These are phyloP conservation scores for Entophlyctis luteolus DNA, from an alignment of 192 early-diverging fungal species.

Conservation along the genomic window DNA sequence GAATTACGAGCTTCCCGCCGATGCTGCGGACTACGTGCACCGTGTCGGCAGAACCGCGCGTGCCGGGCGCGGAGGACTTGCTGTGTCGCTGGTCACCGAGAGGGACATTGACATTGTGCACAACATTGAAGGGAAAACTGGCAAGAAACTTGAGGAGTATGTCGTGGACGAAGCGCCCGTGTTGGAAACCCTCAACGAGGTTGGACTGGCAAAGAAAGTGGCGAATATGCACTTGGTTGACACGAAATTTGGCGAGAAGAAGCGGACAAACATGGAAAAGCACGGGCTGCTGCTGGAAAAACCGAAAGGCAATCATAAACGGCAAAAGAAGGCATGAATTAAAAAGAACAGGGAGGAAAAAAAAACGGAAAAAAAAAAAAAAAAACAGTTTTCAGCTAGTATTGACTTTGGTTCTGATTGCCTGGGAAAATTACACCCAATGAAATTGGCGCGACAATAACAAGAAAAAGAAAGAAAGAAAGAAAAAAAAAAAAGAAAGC, in stretches of 20 bases:
- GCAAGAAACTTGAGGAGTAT: constrained; percentile 76
- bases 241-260: constrained; percentile 56
- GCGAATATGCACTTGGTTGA: constrained; percentile 73
- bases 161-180: constrained; percentile 76
- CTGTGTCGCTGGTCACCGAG: constrained; percentile 80
- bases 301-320: no score
- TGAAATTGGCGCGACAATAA: no score
- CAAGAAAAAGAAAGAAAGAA: background rate
- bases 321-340: no score
- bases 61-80: constrained; percentile 86
- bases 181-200: constrained; percentile 78
- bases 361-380: no score
- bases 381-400: no score
- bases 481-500: background rate
- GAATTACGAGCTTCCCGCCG: constrained; percentile 93
- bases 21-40: constrained; percentile 96
- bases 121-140: constrained; percentile 82
- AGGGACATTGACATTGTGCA: constrained; percentile 80
- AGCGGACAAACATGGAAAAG: constrained; percentile 63
- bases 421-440: no score
- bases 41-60: constrained; percentile 97
- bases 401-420: no score
- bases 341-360: no score
- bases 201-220: constrained; percentile 79
- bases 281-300: no score